phyloP scores from a whole-genome alignment of 345 rosid genomes.

The Arabidopsis suecica region DNA sequence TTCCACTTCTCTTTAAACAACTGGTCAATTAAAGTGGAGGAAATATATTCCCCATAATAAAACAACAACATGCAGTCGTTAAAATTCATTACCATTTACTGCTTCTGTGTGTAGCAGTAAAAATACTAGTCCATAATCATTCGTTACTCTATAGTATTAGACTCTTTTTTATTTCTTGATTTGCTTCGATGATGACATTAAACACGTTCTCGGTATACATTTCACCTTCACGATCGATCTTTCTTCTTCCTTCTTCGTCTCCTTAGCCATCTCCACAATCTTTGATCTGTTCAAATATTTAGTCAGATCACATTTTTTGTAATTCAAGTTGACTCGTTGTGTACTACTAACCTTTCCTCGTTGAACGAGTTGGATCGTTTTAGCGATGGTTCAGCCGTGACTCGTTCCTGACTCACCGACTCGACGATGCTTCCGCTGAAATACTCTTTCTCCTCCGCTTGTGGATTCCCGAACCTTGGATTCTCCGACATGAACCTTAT shows the following conservation, averaged over 20 bases:
- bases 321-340: neutral
- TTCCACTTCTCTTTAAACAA: conserved; percentile 3
- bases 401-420: conserved; percentile 58
- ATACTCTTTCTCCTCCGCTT: conserved; percentile 81
- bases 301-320: neutral
- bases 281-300: conserved; percentile 45
- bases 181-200: conserved; percentile 53
- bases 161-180: conserved; percentile 29
- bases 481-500: conserved; percentile 86
- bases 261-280: conserved; percentile 35
- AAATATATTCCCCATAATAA: conserved; percentile 6
- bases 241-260: conserved; percentile 42
- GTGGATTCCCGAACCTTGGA: conserved; percentile 88
- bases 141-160: neutral
- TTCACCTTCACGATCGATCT: conserved; percentile 58
- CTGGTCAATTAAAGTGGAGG: neutral
- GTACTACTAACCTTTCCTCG: conserved; percentile 62
- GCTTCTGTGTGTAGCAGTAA: neutral
- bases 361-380: conserved; percentile 84
- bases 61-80: conserved; percentile 7
- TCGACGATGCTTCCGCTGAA: conserved; percentile 90
- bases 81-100: conserved; percentile 11
- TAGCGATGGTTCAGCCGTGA: conserved; percentile 45
- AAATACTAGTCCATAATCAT: neutral
- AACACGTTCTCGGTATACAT: conserved; percentile 66